Percentiles rank a stretch among this genome's conserved stretches.
Evolutionary conservation across 495 filamentous ascomycete species (phyloP).

Genomic region (Evernia prunastri): DNA sequence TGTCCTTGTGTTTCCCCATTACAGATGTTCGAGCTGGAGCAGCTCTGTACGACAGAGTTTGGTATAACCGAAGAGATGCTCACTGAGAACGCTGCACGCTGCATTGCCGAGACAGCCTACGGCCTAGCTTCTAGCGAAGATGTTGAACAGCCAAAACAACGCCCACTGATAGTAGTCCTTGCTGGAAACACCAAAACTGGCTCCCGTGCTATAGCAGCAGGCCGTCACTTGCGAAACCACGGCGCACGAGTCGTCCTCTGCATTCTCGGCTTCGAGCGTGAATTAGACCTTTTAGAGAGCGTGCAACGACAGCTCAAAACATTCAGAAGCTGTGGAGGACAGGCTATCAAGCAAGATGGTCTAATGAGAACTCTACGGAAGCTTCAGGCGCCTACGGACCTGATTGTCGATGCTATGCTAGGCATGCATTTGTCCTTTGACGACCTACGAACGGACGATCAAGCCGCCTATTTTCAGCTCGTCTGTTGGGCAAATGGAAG

Average conservation of each 20-base stretch:
- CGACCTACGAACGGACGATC: constrained; percentile 72
- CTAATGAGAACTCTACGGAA: constrained; percentile 55
- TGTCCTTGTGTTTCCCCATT: constrained; percentile 77
- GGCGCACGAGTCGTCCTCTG: constrained; percentile 72
- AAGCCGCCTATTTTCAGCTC: constrained; percentile 72
- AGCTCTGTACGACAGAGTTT: constrained; percentile 74
- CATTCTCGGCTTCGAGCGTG: constrained; percentile 71
- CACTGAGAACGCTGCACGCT: constrained; percentile 81
- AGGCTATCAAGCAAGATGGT: constrained; percentile 53
- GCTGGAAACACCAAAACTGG: constrained; percentile 86
- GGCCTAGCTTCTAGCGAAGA: constrained; percentile 39
- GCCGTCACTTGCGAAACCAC: constrained; percentile 76
- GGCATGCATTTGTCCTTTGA: constrained; percentile 79
- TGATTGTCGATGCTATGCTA: constrained; percentile 85
- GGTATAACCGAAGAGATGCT: constrained; percentile 84
- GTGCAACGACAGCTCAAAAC: constrained; percentile 68
- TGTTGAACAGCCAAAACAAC: constrained; percentile 29
- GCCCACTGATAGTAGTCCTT: constrained; percentile 67
- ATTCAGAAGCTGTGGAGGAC: constrained; percentile 69
- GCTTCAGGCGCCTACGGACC: constrained; percentile 55
- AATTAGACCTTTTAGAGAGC: constrained; percentile 65
- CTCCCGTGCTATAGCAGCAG: constrained; percentile 75
- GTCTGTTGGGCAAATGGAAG: constrained; percentile 82
- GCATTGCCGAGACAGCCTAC: constrained; percentile 78
- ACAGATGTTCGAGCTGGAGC: constrained; percentile 86